Evolutionary conservation across 768 basidiomycete genomes (phyloP).

Genomic region (Mycena rosella): DNA sequence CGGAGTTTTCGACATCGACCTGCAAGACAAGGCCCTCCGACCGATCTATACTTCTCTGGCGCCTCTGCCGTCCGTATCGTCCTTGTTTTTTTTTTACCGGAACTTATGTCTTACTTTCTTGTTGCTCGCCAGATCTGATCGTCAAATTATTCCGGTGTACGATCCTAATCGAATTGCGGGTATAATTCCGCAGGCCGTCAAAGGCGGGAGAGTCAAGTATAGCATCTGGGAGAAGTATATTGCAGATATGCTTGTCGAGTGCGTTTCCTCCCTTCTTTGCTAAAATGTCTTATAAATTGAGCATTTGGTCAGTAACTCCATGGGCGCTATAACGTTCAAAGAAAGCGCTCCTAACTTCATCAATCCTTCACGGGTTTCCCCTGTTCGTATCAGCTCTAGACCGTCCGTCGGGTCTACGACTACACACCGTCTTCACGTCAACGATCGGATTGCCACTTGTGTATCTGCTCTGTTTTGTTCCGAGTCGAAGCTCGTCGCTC

Average conservation of each 20-base stretch:
- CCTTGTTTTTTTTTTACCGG: not conserved
- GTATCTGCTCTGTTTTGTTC: not conserved
- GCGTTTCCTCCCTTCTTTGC: not conserved
- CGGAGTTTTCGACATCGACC: not conserved
- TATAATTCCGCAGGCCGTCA: not conserved
- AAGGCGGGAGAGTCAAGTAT: not conserved
- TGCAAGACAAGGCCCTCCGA: not conserved
- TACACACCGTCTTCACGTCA: not conserved
- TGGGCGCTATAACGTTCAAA: not conserved
- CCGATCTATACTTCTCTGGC: not conserved
- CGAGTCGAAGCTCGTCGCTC: not conserved
- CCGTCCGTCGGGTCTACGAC: not conserved
- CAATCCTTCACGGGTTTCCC: constrained; percentile 1
- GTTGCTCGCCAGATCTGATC: not conserved
- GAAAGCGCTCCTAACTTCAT: not conserved
- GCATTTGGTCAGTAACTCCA: not conserved
- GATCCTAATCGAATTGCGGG: not conserved
- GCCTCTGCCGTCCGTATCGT: not conserved
- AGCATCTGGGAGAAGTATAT: not conserved
- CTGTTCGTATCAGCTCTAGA: not conserved
- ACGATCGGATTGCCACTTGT: not conserved
- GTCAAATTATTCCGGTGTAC: not conserved
- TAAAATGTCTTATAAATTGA: not conserved
- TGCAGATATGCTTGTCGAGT: not conserved
- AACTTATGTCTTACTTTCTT: no score